Base-by-base conservation (phyloP, 805 yeast species). In the Yarrowia bubula region DNA sequence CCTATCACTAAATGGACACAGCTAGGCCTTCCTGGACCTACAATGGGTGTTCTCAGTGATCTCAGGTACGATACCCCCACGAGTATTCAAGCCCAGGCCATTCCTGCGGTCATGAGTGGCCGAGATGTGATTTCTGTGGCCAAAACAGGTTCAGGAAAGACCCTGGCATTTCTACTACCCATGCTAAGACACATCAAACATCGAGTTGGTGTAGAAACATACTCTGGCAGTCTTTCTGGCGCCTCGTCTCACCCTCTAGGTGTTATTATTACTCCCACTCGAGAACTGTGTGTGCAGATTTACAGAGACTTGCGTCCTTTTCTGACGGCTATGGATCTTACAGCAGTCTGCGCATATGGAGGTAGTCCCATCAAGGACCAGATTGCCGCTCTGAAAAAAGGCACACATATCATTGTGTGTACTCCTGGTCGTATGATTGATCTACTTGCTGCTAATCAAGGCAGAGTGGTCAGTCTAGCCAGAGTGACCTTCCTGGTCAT, bases 341-440 rank as follows among this genome's bases (percentile, higher is more conserved):
- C 80, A 0, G 86, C 88, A 0, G 81, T 88, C 10, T 89, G 97
- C 74, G 93, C 96, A 66, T 92, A 92, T 68, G 98, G 98, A 17
- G 98, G 98, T 0, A 83, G 96, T 1, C 86, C 90, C 4, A 84
- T 93, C 43, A 89, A 90, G 67, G 79, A 82, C 11, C 98, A 93
- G 71, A 92, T 93, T 53, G 86, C 91, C 1, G 89, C 84, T 22
- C 73, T 93, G 66, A 90, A 89, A 70, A 83, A 84, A 65, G 93
- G 95, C 0, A 85, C 87, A 13, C 91, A 92, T 66, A 80, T 95
- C 14, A 79, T 93, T 1, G 92, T 95, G 13, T 96, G 97, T 1
- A 95, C 99, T 0, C 99, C 99, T 0, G 99, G 99, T 0, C 79
- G 99, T 67, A 82, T 95, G 69, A 93, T 95, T 64, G 99, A 95